A percentile compares a stretch with the other conserved stretches of the same genome.
Evolutionary conservation across 2,329 filamentous ascomycete genomes (phyloP).

Genomic region (Sporothrix protearum): DNA sequence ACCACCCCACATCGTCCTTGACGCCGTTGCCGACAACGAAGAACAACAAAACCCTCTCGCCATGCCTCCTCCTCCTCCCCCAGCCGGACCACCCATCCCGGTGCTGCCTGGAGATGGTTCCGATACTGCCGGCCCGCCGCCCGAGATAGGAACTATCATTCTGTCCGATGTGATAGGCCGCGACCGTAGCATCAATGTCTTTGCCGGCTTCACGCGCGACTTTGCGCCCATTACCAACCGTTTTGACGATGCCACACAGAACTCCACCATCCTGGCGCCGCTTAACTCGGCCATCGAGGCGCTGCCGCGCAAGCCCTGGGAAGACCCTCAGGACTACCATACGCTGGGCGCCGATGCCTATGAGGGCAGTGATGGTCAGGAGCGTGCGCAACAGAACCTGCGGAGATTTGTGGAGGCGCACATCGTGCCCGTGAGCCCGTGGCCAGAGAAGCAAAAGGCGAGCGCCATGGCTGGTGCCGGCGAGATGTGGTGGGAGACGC

Average conservation of each 20-base stretch:
- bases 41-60: constrained; percentile 18
- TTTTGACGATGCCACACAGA: constrained; percentile 61
- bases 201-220: constrained; percentile 75
- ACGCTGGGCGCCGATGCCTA: constrained; percentile 67
- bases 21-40: background rate
- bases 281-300: constrained; percentile 75
- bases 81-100: constrained; percentile 29
- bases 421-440: constrained; percentile 70
- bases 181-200: constrained; percentile 75
- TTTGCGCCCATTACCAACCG: constrained; percentile 65
- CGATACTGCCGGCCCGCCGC: constrained; percentile 26
- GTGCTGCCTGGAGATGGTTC: constrained; percentile 30
- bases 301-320: constrained; percentile 84
- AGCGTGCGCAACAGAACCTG: constrained; percentile 73
- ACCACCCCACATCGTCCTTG: background rate
- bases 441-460: constrained; percentile 63
- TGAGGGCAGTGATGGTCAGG: constrained; percentile 68
- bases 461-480: constrained; percentile 62
- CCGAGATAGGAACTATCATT: constrained; percentile 50
- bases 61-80: constrained; percentile 30
- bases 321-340: constrained; percentile 69
- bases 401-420: constrained; percentile 81
- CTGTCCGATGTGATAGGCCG: constrained; percentile 82
- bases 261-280: constrained; percentile 84
- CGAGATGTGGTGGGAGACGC: constrained; percentile 76